A percentile compares a stretch with the other conserved stretches of the same genome.
These are phyloP conservation scores for Melaleuca quinquenervia DNA, from an alignment of 345 rosid genomes.

Conservation along the genomic window DNA sequence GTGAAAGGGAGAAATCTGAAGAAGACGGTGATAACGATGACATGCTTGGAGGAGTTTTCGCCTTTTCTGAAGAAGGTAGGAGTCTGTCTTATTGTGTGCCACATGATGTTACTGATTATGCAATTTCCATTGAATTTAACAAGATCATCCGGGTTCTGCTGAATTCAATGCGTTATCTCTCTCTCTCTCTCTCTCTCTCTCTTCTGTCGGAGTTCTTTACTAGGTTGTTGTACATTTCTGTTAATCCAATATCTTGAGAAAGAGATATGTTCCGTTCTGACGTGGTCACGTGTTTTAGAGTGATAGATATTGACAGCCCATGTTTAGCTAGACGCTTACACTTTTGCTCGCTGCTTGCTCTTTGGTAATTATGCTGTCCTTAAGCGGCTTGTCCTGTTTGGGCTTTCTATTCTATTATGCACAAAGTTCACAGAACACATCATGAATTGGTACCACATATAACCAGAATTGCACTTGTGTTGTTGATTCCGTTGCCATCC, in stretches of 20 bases:
- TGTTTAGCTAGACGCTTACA: not conserved
- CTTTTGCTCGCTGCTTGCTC: not conserved
- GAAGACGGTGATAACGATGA: slow-evolving; percentile 70
- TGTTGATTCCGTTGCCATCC: not conserved
- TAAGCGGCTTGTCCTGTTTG: not conserved
- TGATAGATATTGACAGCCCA: not conserved
- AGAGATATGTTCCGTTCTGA: not conserved
- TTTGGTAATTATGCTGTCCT: not conserved
- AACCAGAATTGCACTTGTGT: not conserved
- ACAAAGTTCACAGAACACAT: not conserved
- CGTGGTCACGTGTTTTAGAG: not conserved
- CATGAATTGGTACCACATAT: not conserved
- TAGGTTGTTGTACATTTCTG: not conserved
- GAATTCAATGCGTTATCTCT: not conserved
- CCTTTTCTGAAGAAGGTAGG: slow-evolving; percentile 92
- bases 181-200: not conserved
- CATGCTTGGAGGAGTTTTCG: slow-evolving; percentile 86
- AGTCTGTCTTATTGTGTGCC: not conserved
- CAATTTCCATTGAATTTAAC: not conserved
- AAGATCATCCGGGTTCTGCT: not conserved
- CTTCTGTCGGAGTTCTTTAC: not conserved
- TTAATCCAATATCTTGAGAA: not conserved
- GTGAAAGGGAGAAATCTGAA: slow-evolving; percentile 51
- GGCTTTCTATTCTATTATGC: not conserved
- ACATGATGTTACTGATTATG: not conserved